A percentile compares a stretch with the other conserved stretches of the same genome.
Evolutionary conservation across 2,329 filamentous ascomycete genomes (phyloP).

Genomic region (Neonectria ditissima): DNA sequence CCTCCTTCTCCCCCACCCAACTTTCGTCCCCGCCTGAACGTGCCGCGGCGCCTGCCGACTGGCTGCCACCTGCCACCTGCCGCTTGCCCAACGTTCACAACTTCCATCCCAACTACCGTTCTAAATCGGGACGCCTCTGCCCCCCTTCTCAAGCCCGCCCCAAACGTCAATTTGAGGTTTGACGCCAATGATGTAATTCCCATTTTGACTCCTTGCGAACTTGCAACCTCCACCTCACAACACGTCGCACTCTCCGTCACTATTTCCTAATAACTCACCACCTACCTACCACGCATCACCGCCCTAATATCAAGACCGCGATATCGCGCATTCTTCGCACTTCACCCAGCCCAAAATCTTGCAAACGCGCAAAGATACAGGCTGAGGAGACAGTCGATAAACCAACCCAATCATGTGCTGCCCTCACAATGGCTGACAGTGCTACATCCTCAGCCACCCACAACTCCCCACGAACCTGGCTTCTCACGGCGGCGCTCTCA

Average conservation of each 20-base stretch:
- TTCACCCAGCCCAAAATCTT: not conserved
- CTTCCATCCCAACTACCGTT: slow-evolving; percentile 4
- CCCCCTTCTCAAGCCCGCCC: slow-evolving; percentile 18
- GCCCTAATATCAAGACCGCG: slow-evolving; percentile 4
- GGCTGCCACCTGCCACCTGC: not conserved
- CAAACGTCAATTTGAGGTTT: slow-evolving; percentile 12
- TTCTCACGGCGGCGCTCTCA: slow-evolving; percentile 87
- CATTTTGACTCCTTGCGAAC: slow-evolving; percentile 34
- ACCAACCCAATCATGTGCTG: slow-evolving; percentile 38
- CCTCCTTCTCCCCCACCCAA: not conserved
- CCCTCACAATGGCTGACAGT: slow-evolving; percentile 48
- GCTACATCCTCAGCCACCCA: slow-evolving; percentile 65
- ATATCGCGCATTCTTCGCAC: not conserved
- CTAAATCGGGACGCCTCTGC: slow-evolving; percentile 11
- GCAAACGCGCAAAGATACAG: not conserved
- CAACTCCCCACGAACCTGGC: slow-evolving; percentile 88
- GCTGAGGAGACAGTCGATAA: not conserved
- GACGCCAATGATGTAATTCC: slow-evolving; percentile 42
- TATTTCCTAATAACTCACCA: not conserved
- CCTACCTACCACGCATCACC: not conserved
- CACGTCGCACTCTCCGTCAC: not conserved
- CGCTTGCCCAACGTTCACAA: slow-evolving; percentile 1
- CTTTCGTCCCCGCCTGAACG: not conserved
- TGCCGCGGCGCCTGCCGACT: not conserved
- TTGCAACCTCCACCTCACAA: slow-evolving; percentile 8